phyloP scores from a whole-genome alignment of 306 rosid species.

The Trifolium repens region DNA sequence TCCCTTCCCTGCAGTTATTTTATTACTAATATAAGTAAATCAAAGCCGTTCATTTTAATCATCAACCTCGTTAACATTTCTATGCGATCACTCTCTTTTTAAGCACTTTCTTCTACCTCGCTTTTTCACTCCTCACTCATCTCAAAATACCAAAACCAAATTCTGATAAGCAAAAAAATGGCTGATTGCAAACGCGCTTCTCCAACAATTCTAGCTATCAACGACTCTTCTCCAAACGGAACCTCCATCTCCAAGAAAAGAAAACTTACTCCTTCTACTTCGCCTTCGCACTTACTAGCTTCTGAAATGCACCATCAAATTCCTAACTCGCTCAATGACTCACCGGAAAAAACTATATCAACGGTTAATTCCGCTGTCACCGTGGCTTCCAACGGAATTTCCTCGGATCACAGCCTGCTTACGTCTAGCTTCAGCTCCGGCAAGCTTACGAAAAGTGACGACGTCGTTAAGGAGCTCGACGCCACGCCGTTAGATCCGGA shows the following conservation, averaged over 20 bases:
- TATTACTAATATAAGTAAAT: conserved; percentile 24
- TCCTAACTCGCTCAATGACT: conserved; percentile 10
- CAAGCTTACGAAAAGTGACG: conserved; percentile 32
- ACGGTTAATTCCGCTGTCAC: conserved; percentile 35
- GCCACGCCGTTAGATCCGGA: conserved; percentile 57
- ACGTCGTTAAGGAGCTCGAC: conserved; percentile 39
- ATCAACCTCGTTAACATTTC: conserved; percentile 46
- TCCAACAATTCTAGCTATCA: conserved; percentile 41
- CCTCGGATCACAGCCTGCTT: conserved; percentile 42
- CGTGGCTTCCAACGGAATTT: conserved; percentile 30
- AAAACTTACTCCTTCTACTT: conserved; percentile 36
- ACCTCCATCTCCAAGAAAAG: conserved; percentile 57
- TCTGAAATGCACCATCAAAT: conserved; percentile 9
- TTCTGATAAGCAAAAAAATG: conserved; percentile 33
- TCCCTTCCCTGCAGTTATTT: background rate
- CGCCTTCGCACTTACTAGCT: conserved; percentile 21
- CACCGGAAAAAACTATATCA: conserved; percentile 19
- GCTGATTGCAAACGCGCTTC: conserved; percentile 58
- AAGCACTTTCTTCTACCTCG: conserved; percentile 24
- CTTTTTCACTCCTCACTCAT: background rate
- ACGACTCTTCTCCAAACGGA: conserved; percentile 47
- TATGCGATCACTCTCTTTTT: conserved; percentile 45
- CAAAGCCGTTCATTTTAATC: conserved; percentile 54
- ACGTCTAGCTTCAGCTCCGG: conserved; percentile 56
- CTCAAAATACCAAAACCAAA: conserved; percentile 37